phyloP scores from a whole-genome alignment of 345 rosid genomes.

The Citropsis articulata region DNA sequence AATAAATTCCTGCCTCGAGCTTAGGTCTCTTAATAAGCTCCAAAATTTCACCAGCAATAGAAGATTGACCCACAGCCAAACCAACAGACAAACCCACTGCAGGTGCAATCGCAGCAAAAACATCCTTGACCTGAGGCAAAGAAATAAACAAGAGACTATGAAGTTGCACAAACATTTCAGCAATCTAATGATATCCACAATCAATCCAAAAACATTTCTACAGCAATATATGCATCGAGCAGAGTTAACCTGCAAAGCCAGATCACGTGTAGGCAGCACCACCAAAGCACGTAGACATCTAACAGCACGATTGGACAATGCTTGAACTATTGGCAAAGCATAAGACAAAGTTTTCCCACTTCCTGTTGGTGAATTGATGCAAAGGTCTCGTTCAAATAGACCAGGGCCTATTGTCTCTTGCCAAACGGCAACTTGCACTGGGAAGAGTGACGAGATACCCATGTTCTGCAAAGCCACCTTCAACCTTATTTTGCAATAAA shows the following conservation, averaged over 20 bases:
- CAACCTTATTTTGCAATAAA: constrained; percentile 45
- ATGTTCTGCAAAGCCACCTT: constrained; percentile 59
- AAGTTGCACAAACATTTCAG: background rate
- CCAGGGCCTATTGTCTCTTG: constrained; percentile 42
- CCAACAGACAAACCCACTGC: constrained; percentile 96
- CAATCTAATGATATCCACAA: background rate
- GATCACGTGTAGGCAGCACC: constrained; percentile 92
- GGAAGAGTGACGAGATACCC: constrained; percentile 57
- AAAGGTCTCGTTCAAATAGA: constrained; percentile 75
- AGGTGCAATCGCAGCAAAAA: constrained; percentile 87
- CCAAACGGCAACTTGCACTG: too few relatives aligned
- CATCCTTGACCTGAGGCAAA: constrained; percentile 73
- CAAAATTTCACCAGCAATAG: constrained; percentile 77
- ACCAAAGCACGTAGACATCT: constrained; percentile 83
- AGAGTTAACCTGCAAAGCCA: constrained; percentile 72
- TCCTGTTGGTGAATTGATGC: constrained; percentile 75
- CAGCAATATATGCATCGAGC: background rate
- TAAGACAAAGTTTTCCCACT: constrained; percentile 90
- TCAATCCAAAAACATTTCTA: background rate
- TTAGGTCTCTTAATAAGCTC: constrained; percentile 69
- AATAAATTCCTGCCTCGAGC: constrained; percentile 82
- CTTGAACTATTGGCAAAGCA: constrained; percentile 85
- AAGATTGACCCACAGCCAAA: constrained; percentile 92
- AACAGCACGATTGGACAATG: constrained; percentile 60
- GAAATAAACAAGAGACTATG: constrained; percentile 10